Conservation (phyloP, 352 stramenopile genomes). For the Globisporangium barbulae region DNA sequence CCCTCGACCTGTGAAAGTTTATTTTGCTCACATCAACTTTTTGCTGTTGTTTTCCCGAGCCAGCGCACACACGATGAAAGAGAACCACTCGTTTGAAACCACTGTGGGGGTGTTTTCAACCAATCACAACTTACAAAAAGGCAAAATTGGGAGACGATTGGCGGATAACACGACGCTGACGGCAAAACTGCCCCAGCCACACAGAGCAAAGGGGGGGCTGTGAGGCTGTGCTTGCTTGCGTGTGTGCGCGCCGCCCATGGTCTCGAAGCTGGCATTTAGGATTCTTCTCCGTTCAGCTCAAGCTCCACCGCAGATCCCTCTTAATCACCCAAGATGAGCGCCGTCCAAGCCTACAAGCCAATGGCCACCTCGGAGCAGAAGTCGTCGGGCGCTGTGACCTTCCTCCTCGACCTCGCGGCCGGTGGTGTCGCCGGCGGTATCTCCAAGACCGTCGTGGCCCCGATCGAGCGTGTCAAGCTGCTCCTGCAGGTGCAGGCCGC, state of each 20-base stretch:
- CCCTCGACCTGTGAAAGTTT: constrained; percentile 4
- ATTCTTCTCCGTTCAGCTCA: constrained; percentile 79
- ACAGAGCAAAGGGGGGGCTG: background rate
- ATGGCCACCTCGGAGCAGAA: constrained; percentile 71
- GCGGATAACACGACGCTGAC: constrained; percentile 12
- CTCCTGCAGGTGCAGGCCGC: constrained; percentile 90
- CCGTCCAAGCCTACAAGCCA: constrained; percentile 73
- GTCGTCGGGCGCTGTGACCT: constrained; percentile 40
- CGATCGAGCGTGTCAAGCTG: constrained; percentile 91
- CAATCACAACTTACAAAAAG: constrained; percentile 22
- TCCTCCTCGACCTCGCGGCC: constrained; percentile 81
- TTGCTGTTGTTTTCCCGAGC: constrained; percentile 5
- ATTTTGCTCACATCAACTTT: constrained; percentile 12
- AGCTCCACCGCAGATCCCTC: constrained; percentile 50
- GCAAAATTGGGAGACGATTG: constrained; percentile 17
- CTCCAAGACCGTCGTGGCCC: constrained; percentile 90
- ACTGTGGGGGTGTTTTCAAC: constrained; percentile 21
- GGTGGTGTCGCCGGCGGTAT: constrained; percentile 86
- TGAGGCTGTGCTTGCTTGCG: background rate
- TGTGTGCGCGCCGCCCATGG: background rate
- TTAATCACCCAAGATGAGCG: constrained; percentile 69
- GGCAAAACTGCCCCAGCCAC: constrained; percentile 31
- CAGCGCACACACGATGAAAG: constrained; percentile 19
- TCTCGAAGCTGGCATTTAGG: constrained; percentile 52
- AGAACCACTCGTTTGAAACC: constrained; percentile 62